A percentile compares a stretch with the other conserved stretches of the same genome.
Conservation (phyloP, 108 stramenopile species). For the Chaetoceros muelleri region DNA sequence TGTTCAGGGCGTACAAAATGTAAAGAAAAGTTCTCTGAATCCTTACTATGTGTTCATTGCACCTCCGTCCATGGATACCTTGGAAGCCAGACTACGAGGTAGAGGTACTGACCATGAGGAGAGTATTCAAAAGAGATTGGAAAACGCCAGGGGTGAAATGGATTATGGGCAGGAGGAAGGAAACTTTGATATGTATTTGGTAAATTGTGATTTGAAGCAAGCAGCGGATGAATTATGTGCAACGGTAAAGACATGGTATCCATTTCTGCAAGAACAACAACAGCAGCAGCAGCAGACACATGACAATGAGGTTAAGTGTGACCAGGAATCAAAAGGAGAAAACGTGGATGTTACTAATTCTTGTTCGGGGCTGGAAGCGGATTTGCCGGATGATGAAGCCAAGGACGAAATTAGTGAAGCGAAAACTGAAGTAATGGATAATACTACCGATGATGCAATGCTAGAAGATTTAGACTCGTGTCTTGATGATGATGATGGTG, state of each 20-base stretch:
- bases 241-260: constrained; percentile 58
- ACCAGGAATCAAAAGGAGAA: no score
- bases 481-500: no score
- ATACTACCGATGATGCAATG: no score
- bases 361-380: no score
- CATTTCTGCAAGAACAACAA: no score
- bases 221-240: constrained; percentile 51
- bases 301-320: no score
- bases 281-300: no score
- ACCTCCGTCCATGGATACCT: constrained; percentile 59
- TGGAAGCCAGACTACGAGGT: constrained; percentile 53
- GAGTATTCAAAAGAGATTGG: constrained; percentile 33
- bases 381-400: not conserved
- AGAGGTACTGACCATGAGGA: constrained; percentile 70
- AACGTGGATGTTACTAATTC: no score
- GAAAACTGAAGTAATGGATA: not conserved
- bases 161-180: constrained; percentile 41
- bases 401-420: not conserved
- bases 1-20: constrained; percentile 62
- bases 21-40: constrained; percentile 39
- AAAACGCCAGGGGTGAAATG: constrained; percentile 55
- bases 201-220: constrained; percentile 52
- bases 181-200: constrained; percentile 51
- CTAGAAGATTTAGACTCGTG: no score
- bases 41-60: constrained; percentile 58